Evolutionary conservation across 225 moss, liverwort and hornwort genomes (phyloP), one percentile per base, ranked within the genome.

Genomic region (Asterella californica): DNA sequence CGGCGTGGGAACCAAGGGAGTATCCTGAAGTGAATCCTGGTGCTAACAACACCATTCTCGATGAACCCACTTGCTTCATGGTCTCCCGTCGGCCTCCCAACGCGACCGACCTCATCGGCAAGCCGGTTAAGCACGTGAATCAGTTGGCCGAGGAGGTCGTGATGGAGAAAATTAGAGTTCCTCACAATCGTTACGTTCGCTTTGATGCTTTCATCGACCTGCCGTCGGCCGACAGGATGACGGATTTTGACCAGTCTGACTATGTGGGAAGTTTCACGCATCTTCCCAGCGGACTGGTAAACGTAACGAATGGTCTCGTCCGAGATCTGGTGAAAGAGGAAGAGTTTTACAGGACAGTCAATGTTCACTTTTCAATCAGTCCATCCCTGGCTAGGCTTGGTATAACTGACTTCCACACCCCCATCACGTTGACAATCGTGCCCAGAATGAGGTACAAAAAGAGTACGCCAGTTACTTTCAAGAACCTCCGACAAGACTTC

Each of bases 131-230:
- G 5, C 25, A 59, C 15, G 77, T 53, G 5, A 45, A 76, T 54
- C 72, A 47, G 27, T 50, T 70, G 32, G 83, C 83, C 53, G 85
- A 90, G 57, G 72, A 82, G 12, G 49, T 87, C 54, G 66, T 78
- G 21, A 82, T 90, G 5, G 85, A 83, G n/a, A 65, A 75, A 10
- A 80, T 87, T 17, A 81, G 70, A 80, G 68, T 84, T 22, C 80
- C 83, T 21, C 73, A 82, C 0, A 76, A 36, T 0, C 64, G 77
- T 38, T 82, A 77, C 1, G 72, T 84, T 54, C 79, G 82, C 73
- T 87, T 90, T 24, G 85, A 90, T 14, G 81, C 84, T 21, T 90
- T 85, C 77, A 70, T 89, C 80, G 82, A 87, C 38, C 52, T 82
- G 24, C 85, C 85, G 22, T 73, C 70, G 46, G 82, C 87, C 1